Evolutionary conservation across 2,329 filamentous ascomycete species (phyloP).

Genomic region (Exophiala lecanii-corni): DNA sequence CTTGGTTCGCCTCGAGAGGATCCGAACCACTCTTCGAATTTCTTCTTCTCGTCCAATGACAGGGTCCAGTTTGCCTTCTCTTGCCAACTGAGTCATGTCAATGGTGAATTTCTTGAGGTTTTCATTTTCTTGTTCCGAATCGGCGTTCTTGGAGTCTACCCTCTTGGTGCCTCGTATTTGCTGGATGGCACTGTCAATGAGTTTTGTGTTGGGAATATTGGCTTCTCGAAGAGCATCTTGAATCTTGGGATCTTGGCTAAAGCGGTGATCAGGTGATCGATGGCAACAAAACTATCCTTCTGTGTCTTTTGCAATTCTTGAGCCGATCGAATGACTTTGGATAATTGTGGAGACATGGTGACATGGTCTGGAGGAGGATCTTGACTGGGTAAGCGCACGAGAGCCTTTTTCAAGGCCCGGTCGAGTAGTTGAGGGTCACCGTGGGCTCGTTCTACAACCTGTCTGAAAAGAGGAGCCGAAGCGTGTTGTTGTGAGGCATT

Average conservation of each 20-base stretch:
- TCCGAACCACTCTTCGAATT: constrained; percentile 90
- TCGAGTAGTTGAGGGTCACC: constrained; percentile 88
- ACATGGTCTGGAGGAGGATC: constrained; percentile 89
- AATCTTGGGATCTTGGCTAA: constrained; percentile 74
- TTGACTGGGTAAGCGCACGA: constrained; percentile 89
- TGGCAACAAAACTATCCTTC: constrained; percentile 89
- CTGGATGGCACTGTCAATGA: constrained; percentile 84
- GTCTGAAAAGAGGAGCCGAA: constrained; percentile 76
- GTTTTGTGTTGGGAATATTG: constrained; percentile 85
- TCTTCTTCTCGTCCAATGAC: constrained; percentile 91
- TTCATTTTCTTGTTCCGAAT: constrained; percentile 85
- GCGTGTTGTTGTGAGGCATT: constrained; percentile 63
- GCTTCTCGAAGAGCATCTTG: constrained; percentile 73
- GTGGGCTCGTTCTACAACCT: constrained; percentile 89
- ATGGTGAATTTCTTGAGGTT: constrained; percentile 98
- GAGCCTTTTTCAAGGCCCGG: constrained; percentile 80
- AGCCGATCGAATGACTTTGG: constrained; percentile 75
- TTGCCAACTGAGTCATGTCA: constrained; percentile 93
- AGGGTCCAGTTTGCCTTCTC: constrained; percentile 94
- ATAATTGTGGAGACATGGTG: constrained; percentile 74
- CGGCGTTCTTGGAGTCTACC: constrained; percentile 93
- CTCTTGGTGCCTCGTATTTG: constrained; percentile 87
- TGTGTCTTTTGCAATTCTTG: constrained; percentile 94
- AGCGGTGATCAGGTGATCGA: constrained; percentile 88
- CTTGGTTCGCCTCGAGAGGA: constrained; percentile 87